phyloP scores from a whole-genome alignment of 1,284 basidiomycete species.

The Ustilago xerochloae region DNA sequence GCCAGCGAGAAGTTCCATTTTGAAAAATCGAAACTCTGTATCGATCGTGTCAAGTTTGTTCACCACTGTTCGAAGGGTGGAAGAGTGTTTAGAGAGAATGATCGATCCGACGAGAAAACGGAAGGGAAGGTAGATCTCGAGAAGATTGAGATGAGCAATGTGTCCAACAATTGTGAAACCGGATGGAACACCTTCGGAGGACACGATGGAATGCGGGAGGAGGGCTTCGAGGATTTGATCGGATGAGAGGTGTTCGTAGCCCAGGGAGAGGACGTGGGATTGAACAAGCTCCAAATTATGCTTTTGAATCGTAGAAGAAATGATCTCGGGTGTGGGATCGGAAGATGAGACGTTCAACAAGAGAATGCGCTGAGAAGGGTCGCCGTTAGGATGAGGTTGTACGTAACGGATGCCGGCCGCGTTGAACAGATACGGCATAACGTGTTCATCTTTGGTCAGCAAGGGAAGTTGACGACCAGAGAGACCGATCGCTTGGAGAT shows the following conservation, averaged over 20 bases:
- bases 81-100: conserved; percentile 73
- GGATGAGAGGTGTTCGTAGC: conserved; percentile 37
- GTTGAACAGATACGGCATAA: conserved; percentile 41
- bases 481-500: conserved; percentile 33
- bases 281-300: conserved; percentile 16
- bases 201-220: conserved; percentile 29
- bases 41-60: conserved; percentile 94
- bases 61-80: conserved; percentile 84
- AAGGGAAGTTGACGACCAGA: conserved; percentile 28
- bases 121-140: conserved; percentile 89
- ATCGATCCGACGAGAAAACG: conserved; percentile 90
- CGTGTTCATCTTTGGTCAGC: conserved; percentile 22
- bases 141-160: conserved; percentile 88
- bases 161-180: conserved; percentile 92
- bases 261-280: conserved; percentile 8
- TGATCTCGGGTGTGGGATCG: conserved; percentile 17
- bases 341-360: conserved; percentile 35
- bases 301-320: conserved; percentile 4
- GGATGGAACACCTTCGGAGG: conserved; percentile 79
- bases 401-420: conserved; percentile 38
- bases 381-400: conserved; percentile 36
- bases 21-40: conserved; percentile 88
- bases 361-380: conserved; percentile 29
- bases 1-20: conserved; percentile 96
- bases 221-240: conserved; percentile 44